Evolutionary conservation across 2,329 filamentous ascomycete genomes (phyloP).

Genomic region (Scedosporium dehoogii): DNA sequence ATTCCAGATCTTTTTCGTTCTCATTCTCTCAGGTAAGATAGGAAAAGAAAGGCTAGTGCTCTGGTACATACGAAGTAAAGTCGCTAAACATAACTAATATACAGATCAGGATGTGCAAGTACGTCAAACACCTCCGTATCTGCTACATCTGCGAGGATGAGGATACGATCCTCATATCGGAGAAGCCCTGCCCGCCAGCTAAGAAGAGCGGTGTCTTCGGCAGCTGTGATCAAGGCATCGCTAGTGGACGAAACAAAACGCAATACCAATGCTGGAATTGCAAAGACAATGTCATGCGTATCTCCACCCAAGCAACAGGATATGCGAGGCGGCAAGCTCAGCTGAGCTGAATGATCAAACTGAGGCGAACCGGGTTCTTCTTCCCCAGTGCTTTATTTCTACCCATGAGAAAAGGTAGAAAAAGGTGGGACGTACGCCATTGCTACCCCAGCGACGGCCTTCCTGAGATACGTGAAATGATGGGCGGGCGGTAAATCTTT

Average conservation of each 20-base stretch:
- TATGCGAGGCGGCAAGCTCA: neutral
- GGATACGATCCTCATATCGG: conserved; percentile 27
- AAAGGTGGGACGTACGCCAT: neutral
- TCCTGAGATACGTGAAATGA: neutral
- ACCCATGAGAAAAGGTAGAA: neutral
- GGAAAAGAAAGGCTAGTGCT: too few species aligned
- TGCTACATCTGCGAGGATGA: conserved; percentile 23
- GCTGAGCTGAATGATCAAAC: neutral
- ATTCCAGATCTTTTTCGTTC: too few species aligned
- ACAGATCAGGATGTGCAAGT: conserved; percentile 24
- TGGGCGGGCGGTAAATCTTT: neutral
- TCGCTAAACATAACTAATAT: neutral
- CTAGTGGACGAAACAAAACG: conserved; percentile 18
- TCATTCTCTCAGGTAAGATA: too few species aligned
- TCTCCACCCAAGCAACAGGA: conserved; percentile 10
- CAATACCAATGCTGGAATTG: conserved; percentile 25
- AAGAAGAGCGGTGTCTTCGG: conserved; percentile 23
- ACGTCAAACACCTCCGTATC: conserved; percentile 23
- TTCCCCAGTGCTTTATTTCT: neutral
- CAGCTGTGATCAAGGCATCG: conserved; percentile 22
- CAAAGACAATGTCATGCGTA: conserved; percentile 17
- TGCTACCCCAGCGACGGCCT: neutral
- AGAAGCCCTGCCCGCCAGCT: conserved; percentile 20
- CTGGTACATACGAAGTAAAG: neutral
- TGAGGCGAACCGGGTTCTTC: neutral